Evolutionary conservation across 148 eudicot species (phyloP).

Genomic region (Rhododendron molle): DNA sequence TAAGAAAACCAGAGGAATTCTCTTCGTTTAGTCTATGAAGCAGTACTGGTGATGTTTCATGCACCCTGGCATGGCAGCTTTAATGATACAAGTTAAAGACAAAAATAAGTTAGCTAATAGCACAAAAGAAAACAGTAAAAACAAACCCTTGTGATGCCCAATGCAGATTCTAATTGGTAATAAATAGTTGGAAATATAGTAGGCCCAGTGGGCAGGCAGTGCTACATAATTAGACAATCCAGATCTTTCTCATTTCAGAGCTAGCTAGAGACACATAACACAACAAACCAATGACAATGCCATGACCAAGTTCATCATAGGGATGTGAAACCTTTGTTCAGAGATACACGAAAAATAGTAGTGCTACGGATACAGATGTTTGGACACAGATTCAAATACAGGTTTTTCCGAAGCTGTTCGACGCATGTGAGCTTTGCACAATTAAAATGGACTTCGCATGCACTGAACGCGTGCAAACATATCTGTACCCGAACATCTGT

Average conservation of each 20-base stretch:
- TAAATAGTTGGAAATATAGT: neutral
- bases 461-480: neutral
- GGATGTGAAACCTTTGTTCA: neutral
- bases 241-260: slow-evolving; percentile 10
- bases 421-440: neutral
- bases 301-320: neutral
- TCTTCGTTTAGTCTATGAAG: neutral
- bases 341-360: neutral
- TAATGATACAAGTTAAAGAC: neutral
- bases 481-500: neutral
- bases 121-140: neutral
- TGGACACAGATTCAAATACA: no score
- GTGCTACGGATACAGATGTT: neutral
- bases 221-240: slow-evolving; percentile 1
- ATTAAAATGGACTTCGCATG: neutral
- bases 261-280: neutral
- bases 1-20: neutral
- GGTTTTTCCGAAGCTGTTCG: neutral
- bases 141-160: neutral
- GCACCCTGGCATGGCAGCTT: neutral
- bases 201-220: neutral
- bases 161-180: neutral
- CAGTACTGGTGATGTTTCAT: neutral
- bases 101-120: neutral
- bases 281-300: neutral